A percentile compares a stretch with the other conserved stretches of the same genome.
These are phyloP conservation scores for Vararia minispora DNA, from an alignment of 768 basidiomycete species.

Conservation along the genomic window DNA sequence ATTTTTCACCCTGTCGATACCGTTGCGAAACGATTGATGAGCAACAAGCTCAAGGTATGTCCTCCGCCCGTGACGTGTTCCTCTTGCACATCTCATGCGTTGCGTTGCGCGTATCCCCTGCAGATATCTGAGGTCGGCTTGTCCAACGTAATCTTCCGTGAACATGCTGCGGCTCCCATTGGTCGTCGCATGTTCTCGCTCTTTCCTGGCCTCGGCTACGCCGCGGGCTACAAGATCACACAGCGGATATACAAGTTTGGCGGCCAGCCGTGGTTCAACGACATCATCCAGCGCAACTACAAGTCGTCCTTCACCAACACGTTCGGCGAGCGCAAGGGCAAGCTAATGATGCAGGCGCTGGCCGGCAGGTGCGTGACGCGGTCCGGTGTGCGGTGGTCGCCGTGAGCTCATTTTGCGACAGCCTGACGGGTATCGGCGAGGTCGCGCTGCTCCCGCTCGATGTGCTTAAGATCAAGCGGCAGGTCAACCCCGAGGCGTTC, in stretches of 20 bases:
- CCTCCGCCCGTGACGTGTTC: neutral
- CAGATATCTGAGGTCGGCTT: constrained; percentile 56
- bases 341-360: constrained; percentile 89
- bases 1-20: constrained; percentile 97
- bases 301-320: constrained; percentile 68
- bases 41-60: constrained; percentile 78
- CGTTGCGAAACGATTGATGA: constrained; percentile 97
- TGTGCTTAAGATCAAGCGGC: constrained; percentile 96
- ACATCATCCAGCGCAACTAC: constrained; percentile 75
- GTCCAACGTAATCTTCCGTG: constrained; percentile 79
- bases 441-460: constrained; percentile 95
- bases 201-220: constrained; percentile 98
- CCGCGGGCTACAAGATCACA: constrained; percentile 93
- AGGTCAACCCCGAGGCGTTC: constrained; percentile 98
- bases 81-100: neutral
- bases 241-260: constrained; percentile 98
- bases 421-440: constrained; percentile 81
- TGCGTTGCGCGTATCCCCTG: neutral
- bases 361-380: constrained; percentile 67
- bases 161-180: constrained; percentile 60
- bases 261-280: constrained; percentile 96
- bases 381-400: neutral
- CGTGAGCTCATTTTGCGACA: constrained; percentile 14
- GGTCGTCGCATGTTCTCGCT: constrained; percentile 70
- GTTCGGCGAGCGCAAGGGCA: constrained; percentile 93